Percentiles rank a stretch among this genome's conserved stretches.
These are phyloP conservation scores for Nakaseomyces delphensis DNA, from an alignment of 1,139 yeast species.

Conservation along the genomic window DNA sequence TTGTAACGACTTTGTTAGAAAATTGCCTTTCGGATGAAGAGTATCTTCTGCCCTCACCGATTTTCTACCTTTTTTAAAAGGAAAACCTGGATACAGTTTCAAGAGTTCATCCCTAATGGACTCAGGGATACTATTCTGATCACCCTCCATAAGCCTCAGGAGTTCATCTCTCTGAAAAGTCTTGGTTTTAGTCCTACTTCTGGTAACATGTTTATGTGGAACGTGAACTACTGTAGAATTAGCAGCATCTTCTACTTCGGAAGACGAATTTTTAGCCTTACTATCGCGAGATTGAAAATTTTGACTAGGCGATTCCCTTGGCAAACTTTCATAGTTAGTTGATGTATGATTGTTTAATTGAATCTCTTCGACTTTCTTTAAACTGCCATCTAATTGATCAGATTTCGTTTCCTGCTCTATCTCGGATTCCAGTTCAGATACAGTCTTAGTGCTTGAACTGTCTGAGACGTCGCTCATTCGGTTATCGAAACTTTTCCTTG, in stretches of 20 bases:
- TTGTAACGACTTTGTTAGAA: not conserved
- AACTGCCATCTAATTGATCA: constrained; percentile 7
- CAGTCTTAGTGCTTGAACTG: not conserved
- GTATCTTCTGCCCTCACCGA: not conserved
- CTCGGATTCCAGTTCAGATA: not conserved
- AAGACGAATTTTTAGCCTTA: constrained; percentile 10
- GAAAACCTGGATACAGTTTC: constrained; percentile 4
- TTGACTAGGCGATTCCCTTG: constrained; percentile 10
- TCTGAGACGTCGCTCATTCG: not conserved
- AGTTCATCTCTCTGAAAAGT: constrained; percentile 26
- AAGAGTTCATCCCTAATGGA: constrained; percentile 9
- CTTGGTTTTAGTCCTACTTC: constrained; percentile 6
- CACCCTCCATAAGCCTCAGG: constrained; percentile 21
- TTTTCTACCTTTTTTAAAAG: not conserved
- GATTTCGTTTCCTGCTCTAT: not conserved
- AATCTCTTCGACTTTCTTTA: constrained; percentile 8
- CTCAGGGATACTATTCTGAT: constrained; percentile 17
- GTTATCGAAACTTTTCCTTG: not conserved
- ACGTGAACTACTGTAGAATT: constrained; percentile 15
- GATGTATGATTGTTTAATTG: not conserved
- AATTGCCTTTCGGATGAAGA: constrained; percentile 1
- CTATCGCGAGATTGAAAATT: constrained; percentile 5
- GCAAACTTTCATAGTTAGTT: not conserved
- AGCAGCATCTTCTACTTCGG: constrained; percentile 12
- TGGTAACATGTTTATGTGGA: constrained; percentile 8